phyloP scores from a whole-genome alignment of 805 yeast species.

The Kazachstania kunashirensis region DNA sequence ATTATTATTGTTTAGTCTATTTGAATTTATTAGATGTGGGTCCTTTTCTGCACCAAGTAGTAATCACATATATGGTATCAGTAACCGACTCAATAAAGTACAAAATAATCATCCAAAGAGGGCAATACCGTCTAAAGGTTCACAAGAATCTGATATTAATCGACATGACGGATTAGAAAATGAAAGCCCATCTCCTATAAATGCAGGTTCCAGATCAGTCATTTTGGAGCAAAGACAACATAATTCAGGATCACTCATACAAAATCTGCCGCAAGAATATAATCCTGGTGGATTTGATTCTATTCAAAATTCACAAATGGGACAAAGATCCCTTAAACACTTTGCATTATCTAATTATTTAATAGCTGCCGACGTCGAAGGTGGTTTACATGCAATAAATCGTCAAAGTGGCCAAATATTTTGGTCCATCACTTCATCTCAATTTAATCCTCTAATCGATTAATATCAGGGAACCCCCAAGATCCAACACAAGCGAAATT shows the following conservation, averaged over 20 bases:
- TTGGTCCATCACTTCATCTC: conserved; percentile 62
- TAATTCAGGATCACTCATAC: too few species aligned
- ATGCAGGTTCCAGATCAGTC: too few species aligned
- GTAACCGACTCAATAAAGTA: background rate
- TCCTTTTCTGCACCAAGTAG: background rate
- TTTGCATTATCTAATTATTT: conserved; percentile 42
- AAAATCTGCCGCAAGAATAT: background rate
- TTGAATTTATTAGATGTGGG: background rate
- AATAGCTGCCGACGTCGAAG: conserved; percentile 75
- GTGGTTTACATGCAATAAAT: conserved; percentile 72
- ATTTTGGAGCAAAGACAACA: too few species aligned
- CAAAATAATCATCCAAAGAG: background rate
- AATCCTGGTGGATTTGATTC: background rate
- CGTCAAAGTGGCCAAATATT: conserved; percentile 62
- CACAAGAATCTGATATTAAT: too few species aligned
- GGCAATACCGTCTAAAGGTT: too few species aligned
- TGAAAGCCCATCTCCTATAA: too few species aligned
- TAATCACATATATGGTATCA: background rate
- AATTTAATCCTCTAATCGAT: conserved; percentile 21
- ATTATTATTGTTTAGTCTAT: background rate
- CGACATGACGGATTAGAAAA: too few species aligned
- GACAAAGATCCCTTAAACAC: conserved; percentile 10
- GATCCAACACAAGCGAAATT: conserved; percentile 28
- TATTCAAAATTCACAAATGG: conserved; percentile 2
- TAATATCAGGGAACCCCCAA: conserved; percentile 14